Conservation (phyloP, 306 rosid genomes). For the Dryas drummondii region DNA sequence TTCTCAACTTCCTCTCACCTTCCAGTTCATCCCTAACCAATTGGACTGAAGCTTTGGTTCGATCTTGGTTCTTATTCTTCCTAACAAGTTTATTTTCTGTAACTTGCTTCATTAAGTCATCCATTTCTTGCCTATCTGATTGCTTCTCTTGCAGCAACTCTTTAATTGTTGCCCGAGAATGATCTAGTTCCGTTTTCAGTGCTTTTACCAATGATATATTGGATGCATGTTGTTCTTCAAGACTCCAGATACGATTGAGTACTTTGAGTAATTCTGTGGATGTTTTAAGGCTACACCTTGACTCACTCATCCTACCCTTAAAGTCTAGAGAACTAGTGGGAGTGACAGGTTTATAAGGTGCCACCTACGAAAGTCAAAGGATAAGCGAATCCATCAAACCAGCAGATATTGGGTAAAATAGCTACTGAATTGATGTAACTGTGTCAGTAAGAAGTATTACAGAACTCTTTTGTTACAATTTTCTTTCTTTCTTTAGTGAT, state of each 20-base stretch:
- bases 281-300: constrained; percentile 39
- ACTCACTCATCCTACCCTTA: constrained; percentile 36
- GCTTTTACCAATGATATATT: constrained; percentile 46
- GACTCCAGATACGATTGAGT: constrained; percentile 65
- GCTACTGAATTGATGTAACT: not conserved
- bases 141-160: constrained; percentile 53
- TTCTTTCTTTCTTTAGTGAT: not conserved
- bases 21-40: constrained; percentile 53
- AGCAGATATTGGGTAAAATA: not conserved
- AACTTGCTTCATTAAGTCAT: constrained; percentile 40
- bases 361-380: constrained; percentile 43
- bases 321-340: no score
- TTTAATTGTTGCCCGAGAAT: constrained; percentile 40
- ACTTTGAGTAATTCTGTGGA: constrained; percentile 57
- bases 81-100: constrained; percentile 38
- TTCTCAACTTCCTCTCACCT: constrained; percentile 64
- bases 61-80: constrained; percentile 42
- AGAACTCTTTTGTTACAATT: not conserved
- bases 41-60: constrained; percentile 40
- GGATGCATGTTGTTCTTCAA: constrained; percentile 67
- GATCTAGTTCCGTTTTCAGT: constrained; percentile 53
- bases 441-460: not conserved
- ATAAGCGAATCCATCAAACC: constrained; percentile 13
- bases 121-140: constrained; percentile 44
- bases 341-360: constrained; percentile 25